Base-by-base conservation (phyloP, 257 asterid species). In the Nicotiana attenuata region DNA sequence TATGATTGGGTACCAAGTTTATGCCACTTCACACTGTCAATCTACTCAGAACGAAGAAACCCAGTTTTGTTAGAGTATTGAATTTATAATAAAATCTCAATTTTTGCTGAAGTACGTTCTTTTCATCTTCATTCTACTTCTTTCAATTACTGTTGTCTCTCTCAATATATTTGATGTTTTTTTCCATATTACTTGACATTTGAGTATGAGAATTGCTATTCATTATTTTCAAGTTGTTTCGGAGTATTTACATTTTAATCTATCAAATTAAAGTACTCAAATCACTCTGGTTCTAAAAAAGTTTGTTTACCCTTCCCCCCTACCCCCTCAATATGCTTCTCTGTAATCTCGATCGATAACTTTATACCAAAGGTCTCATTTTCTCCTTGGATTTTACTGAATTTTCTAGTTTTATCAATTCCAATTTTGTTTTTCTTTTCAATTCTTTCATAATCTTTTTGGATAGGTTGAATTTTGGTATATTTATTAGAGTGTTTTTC, bases 381-480 rank as follows among this genome's bases (percentile, higher is more conserved):
- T 71, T 66, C 55, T 22, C 33, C 47, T 7, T 50, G 20, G 45
- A 69, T 41, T 69, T 41, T 41, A 45, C 57, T 24, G 20, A 28
- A 17, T 29, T 50, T 67, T 45, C 4, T 55, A 22, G 63, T 76
- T 33, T 65, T 16, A 8, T 76, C n/a, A 76, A 75, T 61, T 55
- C 24, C 19, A 81, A 60, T 83, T 60, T 14, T 69, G 65, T 81
- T 65, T 41, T 81, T 57, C 80, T 17, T 35, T 77, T 66, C 45
- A 22, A 17, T 55, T 85, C 80, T 38, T 50, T 78, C 15, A 1
- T 7, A 22, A 61, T 61, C 66, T 3, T 63, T 35, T 68, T 22
- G 13, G 29, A 11, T 47, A 67, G 26, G 76, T 35, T 67, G 76
- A 67, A 67, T 33, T 67, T 67, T 67, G 52, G 26, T 68, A 35